Percentiles rank a stretch among this genome's conserved stretches.
Conservation (phyloP, 2,329 filamentous ascomycete species). For the Pleomassaria siparia region DNA sequence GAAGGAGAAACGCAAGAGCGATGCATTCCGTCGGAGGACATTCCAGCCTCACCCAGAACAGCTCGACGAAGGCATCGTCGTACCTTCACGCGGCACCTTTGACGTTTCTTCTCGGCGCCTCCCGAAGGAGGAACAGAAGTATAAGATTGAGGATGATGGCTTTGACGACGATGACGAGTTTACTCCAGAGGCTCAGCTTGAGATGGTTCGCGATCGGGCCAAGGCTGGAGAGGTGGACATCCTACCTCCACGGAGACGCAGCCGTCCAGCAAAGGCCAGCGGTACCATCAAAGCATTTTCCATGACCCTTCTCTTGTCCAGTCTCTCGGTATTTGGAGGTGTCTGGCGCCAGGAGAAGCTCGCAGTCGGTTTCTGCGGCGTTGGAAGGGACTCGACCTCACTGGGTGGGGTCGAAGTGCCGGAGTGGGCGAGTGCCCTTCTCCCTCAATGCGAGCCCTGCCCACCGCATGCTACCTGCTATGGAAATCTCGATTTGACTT, state of each 20-base stretch:
- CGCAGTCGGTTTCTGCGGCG: slow-evolving; percentile 91
- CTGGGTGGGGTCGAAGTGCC: slow-evolving; percentile 68
- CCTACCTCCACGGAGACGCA: slow-evolving; percentile 40
- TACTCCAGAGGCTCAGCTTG: slow-evolving; percentile 81
- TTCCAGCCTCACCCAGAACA: slow-evolving; percentile 46
- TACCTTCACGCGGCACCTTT: slow-evolving; percentile 60
- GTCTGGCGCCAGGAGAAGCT: slow-evolving; percentile 96
- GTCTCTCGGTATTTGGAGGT: slow-evolving; percentile 71
- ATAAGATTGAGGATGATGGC: slow-evolving; percentile 39
- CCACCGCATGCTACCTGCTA: slow-evolving; percentile 90
- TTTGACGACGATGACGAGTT: slow-evolving; percentile 86
- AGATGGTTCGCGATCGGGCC: slow-evolving; percentile 70
- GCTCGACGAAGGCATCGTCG: slow-evolving; percentile 55
- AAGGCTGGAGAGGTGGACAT: slow-evolving; percentile 57
- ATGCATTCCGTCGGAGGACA: slow-evolving; percentile 46
- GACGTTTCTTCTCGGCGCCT: slow-evolving; percentile 56
- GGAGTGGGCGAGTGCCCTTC: slow-evolving; percentile 67
- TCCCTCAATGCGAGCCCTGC: slow-evolving; percentile 86
- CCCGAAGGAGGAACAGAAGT: slow-evolving; percentile 43
- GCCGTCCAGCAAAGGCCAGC: slow-evolving; percentile 42
- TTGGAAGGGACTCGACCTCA: slow-evolving; percentile 64
- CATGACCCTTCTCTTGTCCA: slow-evolving; percentile 68
- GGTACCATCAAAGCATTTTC: slow-evolving; percentile 64
- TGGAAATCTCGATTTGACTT: slow-evolving; percentile 72
- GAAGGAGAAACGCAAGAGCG: slow-evolving; percentile 47